Conservation (phyloP, 108 stramenopile species). For the Hondaea fermentalgiana region DNA sequence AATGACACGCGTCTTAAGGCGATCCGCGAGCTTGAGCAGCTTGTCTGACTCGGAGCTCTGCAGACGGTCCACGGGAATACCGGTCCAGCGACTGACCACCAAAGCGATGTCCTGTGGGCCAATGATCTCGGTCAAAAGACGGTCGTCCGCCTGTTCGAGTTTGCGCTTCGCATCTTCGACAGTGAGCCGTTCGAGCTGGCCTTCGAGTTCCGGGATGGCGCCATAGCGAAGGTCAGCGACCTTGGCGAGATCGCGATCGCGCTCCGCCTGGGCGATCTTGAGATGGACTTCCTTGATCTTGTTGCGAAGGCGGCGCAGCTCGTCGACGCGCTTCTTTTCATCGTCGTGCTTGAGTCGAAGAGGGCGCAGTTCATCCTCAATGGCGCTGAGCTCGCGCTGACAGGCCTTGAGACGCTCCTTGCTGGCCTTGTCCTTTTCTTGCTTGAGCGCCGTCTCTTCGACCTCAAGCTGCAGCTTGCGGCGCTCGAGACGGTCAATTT, state of each 20-base stretch:
- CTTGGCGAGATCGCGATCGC: conserved; percentile 74
- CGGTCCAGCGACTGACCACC: conserved; percentile 83
- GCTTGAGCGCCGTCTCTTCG: conserved; percentile 71
- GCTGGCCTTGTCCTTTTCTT: conserved; percentile 65
- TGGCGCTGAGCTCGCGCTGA: conserved; percentile 65
- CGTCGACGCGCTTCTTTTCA: conserved; percentile 69
- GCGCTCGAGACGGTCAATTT: conserved; percentile 76
- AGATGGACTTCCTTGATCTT: conserved; percentile 67
- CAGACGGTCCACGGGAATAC: conserved; percentile 76
- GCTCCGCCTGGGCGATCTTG: conserved; percentile 72
- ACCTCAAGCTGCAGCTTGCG: conserved; percentile 84
- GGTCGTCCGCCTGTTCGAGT: conserved; percentile 42
- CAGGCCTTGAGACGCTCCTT: conserved; percentile 58
- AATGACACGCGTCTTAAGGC: conserved; percentile 63
- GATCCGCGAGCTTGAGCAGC: conserved; percentile 62
- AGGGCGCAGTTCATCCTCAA: conserved; percentile 46
- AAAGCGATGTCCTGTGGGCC: conserved; percentile 84
- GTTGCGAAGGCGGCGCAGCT: conserved; percentile 67
- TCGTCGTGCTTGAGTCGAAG: conserved; percentile 67
- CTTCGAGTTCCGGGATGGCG: conserved; percentile 76
- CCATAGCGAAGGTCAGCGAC: conserved; percentile 86
- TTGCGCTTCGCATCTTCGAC: conserved; percentile 62
- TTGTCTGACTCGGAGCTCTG: conserved; percentile 73
- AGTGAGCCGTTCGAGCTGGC: conserved; percentile 43
- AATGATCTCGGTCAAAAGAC: conserved; percentile 66